phyloP scores from a whole-genome alignment of 371 early-diverging fungal species.

The Apophysomyces ossiformis region DNA sequence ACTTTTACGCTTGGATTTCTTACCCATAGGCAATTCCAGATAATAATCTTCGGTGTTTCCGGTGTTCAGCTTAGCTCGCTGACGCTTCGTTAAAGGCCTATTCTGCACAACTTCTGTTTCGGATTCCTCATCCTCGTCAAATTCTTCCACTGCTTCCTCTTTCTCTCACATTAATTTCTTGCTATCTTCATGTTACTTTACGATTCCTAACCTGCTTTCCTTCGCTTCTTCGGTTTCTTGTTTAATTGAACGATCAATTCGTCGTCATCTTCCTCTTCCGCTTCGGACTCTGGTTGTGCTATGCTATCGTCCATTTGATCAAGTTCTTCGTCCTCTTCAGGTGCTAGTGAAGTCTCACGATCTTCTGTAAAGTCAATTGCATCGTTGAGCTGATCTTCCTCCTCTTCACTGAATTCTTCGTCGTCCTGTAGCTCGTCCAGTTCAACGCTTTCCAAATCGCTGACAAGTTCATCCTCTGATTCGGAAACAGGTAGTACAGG shows the following conservation, averaged over 20 bases:
- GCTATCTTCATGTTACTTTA: not conserved
- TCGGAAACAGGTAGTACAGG: not conserved
- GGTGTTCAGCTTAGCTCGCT: slow-evolving; percentile 66
- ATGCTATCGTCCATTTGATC: slow-evolving; percentile 13
- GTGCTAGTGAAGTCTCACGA: not conserved
- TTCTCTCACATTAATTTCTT: slow-evolving; percentile 1
- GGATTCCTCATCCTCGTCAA: slow-evolving; percentile 39
- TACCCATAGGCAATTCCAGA: slow-evolving; percentile 73
- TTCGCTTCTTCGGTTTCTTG: slow-evolving; percentile 14
- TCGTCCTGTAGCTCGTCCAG: not conserved
- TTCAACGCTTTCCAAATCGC: not conserved
- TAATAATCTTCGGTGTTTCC: slow-evolving; percentile 64
- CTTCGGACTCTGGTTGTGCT: slow-evolving; percentile 18
- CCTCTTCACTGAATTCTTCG: not conserved
- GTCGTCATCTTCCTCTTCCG: slow-evolving; percentile 20
- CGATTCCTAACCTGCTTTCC: slow-evolving; percentile 14
- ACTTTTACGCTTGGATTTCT: not conserved
- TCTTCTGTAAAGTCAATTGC: slow-evolving; percentile 1
- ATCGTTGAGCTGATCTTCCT: not conserved
- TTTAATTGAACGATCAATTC: slow-evolving; percentile 25
- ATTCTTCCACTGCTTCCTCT: not conserved
- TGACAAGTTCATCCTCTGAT: not conserved
- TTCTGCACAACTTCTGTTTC: slow-evolving; percentile 52
- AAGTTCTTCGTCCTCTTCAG: slow-evolving; percentile 21
- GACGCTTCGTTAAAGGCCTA: slow-evolving; percentile 71